phyloP scores from a whole-genome alignment of 805 yeast genomes.

The Ogataea ganodermae region DNA sequence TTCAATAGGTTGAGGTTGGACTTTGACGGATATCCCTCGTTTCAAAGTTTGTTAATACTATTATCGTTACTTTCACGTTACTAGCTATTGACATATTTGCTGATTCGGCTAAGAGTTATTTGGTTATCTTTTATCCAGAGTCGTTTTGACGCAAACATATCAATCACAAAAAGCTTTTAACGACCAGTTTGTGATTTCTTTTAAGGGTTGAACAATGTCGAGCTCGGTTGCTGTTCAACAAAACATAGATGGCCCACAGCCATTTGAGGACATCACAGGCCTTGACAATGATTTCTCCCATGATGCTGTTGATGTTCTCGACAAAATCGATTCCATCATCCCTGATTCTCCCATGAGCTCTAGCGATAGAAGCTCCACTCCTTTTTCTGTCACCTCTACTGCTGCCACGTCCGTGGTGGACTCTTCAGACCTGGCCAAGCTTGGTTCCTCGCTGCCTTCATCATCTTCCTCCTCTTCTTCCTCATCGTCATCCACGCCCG shows the following conservation, averaged over 20 bases:
- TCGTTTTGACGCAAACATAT: constrained; percentile 2
- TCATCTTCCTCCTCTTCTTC: constrained; percentile 11
- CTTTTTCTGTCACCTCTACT: constrained; percentile 43
- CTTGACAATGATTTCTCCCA: constrained; percentile 1
- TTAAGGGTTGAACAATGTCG: constrained; percentile 12
- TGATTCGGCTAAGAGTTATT: constrained; percentile 12
- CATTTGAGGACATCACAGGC: constrained; percentile 5
- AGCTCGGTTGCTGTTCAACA: constrained; percentile 14
- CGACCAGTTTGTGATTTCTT: constrained; percentile 29
- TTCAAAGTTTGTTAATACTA: constrained; percentile 29
- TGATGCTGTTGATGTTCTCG: constrained; percentile 5
- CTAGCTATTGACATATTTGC: constrained; percentile 19
- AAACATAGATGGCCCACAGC: constrained; percentile 10
- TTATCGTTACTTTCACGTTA: constrained; percentile 25
- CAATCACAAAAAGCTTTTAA: constrained; percentile 20
- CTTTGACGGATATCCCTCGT: constrained; percentile 41
- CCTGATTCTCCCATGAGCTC: constrained; percentile 35
- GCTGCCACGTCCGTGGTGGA: constrained; percentile 33
- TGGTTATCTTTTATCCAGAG: constrained; percentile 15
- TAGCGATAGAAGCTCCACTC: constrained; percentile 40
- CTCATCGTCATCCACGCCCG: constrained; percentile 13
- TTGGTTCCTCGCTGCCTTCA: constrained; percentile 14
- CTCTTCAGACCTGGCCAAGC: constrained; percentile 21
- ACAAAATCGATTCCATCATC: constrained; percentile 18
- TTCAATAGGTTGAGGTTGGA: constrained; percentile 13